These are phyloP conservation scores for Lotmaria passim DNA, from an alignment of 208 protist genomes.

Conservation along the genomic window DNA sequence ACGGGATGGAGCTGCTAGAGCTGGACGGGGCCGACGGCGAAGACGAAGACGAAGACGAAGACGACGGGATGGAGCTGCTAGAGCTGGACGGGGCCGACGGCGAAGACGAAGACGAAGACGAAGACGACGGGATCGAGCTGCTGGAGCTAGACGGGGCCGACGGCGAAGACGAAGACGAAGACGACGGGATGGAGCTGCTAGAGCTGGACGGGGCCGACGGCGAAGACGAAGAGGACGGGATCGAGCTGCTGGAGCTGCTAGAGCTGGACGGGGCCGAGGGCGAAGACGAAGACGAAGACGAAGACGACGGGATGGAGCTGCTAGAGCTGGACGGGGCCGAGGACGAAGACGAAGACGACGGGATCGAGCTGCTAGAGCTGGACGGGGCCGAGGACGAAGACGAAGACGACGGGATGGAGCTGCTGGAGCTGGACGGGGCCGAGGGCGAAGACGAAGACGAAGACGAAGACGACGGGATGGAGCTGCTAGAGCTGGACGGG, in stretches of 20 bases:
- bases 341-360: too few relatives aligned
- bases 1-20: background rate
- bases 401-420: too few relatives aligned
- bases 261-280: background rate
- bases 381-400: too few relatives aligned
- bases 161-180: too few relatives aligned
- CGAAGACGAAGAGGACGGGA: background rate
- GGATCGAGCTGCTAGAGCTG: too few relatives aligned
- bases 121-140: too few relatives aligned
- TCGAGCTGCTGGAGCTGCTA: background rate
- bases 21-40: background rate
- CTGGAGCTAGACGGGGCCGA: too few relatives aligned
- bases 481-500: background rate
- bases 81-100: too few relatives aligned
- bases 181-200: too few relatives aligned
- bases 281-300: slow-evolving; percentile 11
- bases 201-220: background rate
- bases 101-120: too few relatives aligned
- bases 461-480: background rate
- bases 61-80: slow-evolving; percentile 6
- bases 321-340: too few relatives aligned
- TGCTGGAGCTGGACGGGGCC: background rate
- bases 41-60: background rate
- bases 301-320: slow-evolving; percentile 4
- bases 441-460: slow-evolving; percentile 9